Conservation (phyloP, 306 rosid species). For the Ammopiptanthus mongolicus region DNA sequence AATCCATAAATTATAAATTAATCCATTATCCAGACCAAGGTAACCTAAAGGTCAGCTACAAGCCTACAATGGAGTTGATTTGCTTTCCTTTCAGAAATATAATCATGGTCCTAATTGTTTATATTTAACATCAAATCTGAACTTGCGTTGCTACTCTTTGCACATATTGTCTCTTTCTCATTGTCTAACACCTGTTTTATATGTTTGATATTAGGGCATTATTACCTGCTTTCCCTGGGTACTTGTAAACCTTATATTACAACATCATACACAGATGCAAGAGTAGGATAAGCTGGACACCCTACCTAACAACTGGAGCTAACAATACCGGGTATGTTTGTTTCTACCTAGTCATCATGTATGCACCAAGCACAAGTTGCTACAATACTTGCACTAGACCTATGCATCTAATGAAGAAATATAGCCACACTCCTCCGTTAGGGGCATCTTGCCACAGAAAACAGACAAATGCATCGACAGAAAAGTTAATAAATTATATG, state of each 20-base stretch:
- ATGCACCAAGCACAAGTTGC: constrained; percentile 7
- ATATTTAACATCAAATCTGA: neutral
- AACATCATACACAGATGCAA: neutral
- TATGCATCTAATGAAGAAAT: neutral
- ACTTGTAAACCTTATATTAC: neutral
- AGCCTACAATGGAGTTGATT: neutral
- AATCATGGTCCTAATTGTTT: neutral
- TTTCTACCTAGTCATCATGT: neutral
- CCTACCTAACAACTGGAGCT: neutral
- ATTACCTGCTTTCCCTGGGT: neutral
- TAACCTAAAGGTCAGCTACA: constrained; percentile 6
- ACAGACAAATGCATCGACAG: neutral
- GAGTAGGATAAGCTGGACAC: neutral
- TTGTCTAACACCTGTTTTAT: neutral
- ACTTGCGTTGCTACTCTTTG: neutral
- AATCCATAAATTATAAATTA: too few species aligned
- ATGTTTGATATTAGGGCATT: neutral
- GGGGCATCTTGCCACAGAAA: neutral
- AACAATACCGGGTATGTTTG: neutral
- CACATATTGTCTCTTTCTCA: neutral
- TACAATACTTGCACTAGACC: constrained; percentile 1
- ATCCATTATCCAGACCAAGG: too few species aligned
- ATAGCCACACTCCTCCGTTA: neutral
- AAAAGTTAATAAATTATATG: neutral
- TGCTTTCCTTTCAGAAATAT: neutral